Percentiles rank a stretch among this genome's conserved stretches.
phyloP scores from a whole-genome alignment of 1,284 basidiomycete species.

The Boletus sp. region DNA sequence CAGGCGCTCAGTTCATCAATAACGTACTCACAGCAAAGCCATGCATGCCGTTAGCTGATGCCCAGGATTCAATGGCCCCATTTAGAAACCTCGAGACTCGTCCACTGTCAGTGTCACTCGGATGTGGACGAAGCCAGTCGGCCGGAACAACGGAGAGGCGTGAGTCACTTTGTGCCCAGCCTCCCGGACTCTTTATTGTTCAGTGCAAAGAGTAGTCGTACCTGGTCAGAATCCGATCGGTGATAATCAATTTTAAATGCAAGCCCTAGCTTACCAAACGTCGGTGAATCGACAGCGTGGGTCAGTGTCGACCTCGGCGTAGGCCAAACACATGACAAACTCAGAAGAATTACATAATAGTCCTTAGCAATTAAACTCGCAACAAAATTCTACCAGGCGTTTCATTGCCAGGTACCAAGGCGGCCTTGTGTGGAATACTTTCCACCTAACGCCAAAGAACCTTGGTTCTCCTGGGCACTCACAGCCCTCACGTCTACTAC shows the following conservation, averaged over 20 bases:
- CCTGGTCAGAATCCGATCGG: not conserved
- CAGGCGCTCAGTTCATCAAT: not conserved
- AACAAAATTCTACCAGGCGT: too few species aligned
- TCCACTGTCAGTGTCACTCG: too few species aligned
- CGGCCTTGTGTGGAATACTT: not conserved
- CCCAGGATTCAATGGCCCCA: not conserved
- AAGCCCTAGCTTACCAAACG: not conserved
- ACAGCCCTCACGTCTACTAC: not conserved
- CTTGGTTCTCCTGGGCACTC: too few species aligned
- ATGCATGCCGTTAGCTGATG: not conserved
- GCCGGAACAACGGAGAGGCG: not conserved
- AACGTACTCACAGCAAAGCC: not conserved
- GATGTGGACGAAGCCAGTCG: not conserved
- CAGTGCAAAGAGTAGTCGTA: not conserved
- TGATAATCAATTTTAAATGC: not conserved
- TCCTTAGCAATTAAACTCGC: too few species aligned
- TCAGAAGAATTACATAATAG: not conserved
- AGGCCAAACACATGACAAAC: too few species aligned
- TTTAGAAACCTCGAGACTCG: not conserved
- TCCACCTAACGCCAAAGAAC: not conserved
- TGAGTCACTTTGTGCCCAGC: not conserved
- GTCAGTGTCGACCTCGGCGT: too few species aligned
- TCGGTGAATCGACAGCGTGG: too few species aligned
- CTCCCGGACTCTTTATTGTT: not conserved
- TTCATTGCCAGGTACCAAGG: not conserved